Evolutionary conservation across 306 rosid species (phyloP).

Genomic region (Parietaria judaica): DNA sequence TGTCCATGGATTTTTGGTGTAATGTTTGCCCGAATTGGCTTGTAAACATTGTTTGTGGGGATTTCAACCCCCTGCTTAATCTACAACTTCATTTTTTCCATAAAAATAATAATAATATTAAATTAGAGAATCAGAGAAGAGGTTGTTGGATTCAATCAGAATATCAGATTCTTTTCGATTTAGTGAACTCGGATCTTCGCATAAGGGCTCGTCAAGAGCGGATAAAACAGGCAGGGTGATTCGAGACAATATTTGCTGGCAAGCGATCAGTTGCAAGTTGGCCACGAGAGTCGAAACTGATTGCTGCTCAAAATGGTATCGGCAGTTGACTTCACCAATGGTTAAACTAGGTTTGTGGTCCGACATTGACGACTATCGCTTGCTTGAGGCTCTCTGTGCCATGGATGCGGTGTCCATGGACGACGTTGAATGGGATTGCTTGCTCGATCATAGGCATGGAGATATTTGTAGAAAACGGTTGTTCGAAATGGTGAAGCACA

Average conservation of each 20-base stretch:
- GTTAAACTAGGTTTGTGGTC: slow-evolving; percentile 47
- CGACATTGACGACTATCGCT: slow-evolving; percentile 65
- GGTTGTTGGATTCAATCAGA: slow-evolving; percentile 69
- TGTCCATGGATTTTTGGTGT: too few species aligned
- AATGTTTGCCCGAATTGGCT: too few species aligned
- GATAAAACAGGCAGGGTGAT: slow-evolving; percentile 57
- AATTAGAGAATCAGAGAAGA: slow-evolving; percentile 17
- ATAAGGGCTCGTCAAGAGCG: slow-evolving; percentile 42
- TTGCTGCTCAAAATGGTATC: slow-evolving; percentile 67
- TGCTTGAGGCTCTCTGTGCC: slow-evolving; percentile 40
- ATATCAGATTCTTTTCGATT: slow-evolving; percentile 58
- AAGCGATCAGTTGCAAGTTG: slow-evolving; percentile 46
- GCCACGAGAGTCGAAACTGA: slow-evolving; percentile 28
- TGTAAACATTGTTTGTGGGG: too few species aligned
- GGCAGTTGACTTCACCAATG: slow-evolving; percentile 51
- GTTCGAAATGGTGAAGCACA: slow-evolving; percentile 55
- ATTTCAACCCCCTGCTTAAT: too few species aligned
- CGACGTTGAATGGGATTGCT: slow-evolving; percentile 78
- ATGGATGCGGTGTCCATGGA: slow-evolving; percentile 63
- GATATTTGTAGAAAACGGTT: slow-evolving; percentile 69
- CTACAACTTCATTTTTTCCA: too few species aligned
- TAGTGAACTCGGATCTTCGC: slow-evolving; percentile 65
- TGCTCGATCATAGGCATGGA: slow-evolving; percentile 64
- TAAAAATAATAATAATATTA: too few species aligned
- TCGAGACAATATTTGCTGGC: slow-evolving; percentile 78